phyloP scores from a whole-genome alignment of 73 alveolate genomes.

The Paramecium sexaurelia region DNA sequence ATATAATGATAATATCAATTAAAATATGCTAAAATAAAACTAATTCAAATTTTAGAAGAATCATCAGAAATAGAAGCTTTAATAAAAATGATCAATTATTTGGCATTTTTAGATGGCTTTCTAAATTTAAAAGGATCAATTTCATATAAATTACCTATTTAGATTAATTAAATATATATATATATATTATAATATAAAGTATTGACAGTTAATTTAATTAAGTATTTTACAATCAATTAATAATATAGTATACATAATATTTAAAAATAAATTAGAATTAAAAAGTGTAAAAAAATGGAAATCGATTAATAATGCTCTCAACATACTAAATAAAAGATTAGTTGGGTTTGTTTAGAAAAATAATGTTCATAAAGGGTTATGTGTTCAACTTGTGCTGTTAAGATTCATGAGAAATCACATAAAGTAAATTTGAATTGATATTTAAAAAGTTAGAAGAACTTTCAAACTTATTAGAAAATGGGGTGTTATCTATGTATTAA shows the following conservation, averaged over 20 bases:
- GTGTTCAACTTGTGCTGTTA: conserved; percentile 69
- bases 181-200: not conserved
- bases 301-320: conserved; percentile 52
- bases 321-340: conserved; percentile 43
- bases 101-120: not conserved
- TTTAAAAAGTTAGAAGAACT: conserved; percentile 43
- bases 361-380: conserved; percentile 56
- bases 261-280: too few relatives aligned
- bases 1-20: not conserved
- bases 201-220: not conserved
- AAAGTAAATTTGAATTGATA: conserved; percentile 26
- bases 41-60: not conserved
- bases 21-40: not conserved
- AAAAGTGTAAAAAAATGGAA: conserved; percentile 36
- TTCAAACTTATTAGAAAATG: conserved; percentile 15
- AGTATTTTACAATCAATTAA: not conserved
- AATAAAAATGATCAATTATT: not conserved
- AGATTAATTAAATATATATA: not conserved
- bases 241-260: too few relatives aligned
- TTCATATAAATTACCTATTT: not conserved
- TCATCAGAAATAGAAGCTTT: not conserved
- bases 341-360: conserved; percentile 65
- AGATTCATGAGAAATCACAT: conserved; percentile 62
- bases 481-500: not conserved
- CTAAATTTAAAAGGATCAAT: not conserved